Conservation (phyloP, 306 rosid genomes). For the Mimosa pudica region DNA sequence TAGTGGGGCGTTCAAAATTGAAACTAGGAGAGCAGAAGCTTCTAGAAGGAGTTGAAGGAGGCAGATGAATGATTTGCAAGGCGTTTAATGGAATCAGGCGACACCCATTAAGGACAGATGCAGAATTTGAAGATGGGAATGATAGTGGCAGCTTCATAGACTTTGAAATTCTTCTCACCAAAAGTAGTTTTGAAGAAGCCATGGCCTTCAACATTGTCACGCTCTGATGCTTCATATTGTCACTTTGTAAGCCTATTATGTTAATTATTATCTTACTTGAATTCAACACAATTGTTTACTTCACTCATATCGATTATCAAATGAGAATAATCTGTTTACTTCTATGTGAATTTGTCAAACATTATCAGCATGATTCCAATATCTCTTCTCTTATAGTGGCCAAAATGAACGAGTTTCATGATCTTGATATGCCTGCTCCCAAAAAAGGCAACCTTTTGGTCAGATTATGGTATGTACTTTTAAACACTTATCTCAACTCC, state of each 20-base stretch:
- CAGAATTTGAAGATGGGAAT: too few relatives aligned
- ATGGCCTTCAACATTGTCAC: too few relatives aligned
- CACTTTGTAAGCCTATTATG: too few relatives aligned
- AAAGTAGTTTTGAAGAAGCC: constrained; percentile 51
- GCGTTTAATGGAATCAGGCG: constrained; percentile 38
- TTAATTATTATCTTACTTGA: too few relatives aligned
- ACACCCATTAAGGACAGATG: constrained; percentile 27
- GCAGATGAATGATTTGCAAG: constrained; percentile 25
- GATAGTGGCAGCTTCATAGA: constrained; percentile 38
- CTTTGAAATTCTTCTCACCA: constrained; percentile 46
- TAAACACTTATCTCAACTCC: constrained; percentile 11
- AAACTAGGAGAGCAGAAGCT: constrained; percentile 57
- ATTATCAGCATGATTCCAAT: constrained; percentile 58
- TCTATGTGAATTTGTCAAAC: constrained; percentile 56
- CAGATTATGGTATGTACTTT: constrained; percentile 64
- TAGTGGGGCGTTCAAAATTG: constrained; percentile 57
- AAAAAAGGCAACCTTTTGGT: constrained; percentile 64
- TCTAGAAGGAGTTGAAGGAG: constrained; percentile 39
- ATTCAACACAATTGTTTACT: too few relatives aligned
- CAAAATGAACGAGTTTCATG: constrained; percentile 84
- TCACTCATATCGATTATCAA: constrained; percentile 16
- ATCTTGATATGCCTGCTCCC: constrained; percentile 71
- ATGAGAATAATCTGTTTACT: constrained; percentile 22
- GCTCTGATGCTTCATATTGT: too few relatives aligned
- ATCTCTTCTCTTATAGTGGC: constrained; percentile 73